Conservation (phyloP, 148 eudicot genomes). For the Rhododendron ovatum region DNA sequence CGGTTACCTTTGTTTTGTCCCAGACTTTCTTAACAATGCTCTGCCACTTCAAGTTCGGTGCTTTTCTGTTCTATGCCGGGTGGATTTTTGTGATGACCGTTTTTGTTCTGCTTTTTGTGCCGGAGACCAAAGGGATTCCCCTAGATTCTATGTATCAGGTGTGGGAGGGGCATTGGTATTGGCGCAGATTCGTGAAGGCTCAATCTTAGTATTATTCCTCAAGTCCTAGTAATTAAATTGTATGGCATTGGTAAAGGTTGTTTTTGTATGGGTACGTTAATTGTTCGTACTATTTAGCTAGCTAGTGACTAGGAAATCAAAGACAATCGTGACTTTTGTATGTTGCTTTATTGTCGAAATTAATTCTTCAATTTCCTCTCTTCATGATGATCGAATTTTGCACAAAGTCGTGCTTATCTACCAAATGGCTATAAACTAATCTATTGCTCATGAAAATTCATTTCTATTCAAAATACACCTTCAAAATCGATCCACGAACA, state of each 20-base stretch:
- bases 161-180: constrained; percentile 67
- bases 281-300: background rate
- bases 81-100: constrained; percentile 48
- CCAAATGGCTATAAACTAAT: too few relatives aligned
- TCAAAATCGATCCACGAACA: too few relatives aligned
- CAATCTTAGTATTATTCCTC: background rate
- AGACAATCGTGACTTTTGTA: background rate
- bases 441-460: too few relatives aligned
- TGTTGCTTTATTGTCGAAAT: too few relatives aligned
- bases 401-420: background rate
- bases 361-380: background rate
- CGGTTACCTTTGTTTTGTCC: constrained; percentile 43
- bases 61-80: constrained; percentile 51
- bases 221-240: background rate
- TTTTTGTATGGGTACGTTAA: background rate
- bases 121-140: constrained; percentile 59
- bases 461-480: too few relatives aligned
- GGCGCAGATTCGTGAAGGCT: constrained; percentile 44
- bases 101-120: constrained; percentile 48
- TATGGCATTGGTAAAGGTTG: background rate
- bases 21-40: constrained; percentile 59
- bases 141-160: constrained; percentile 46
- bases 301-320: background rate
- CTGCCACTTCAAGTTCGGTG: constrained; percentile 52
- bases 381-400: background rate